Evolutionary conservation across 2,329 filamentous ascomycete species (phyloP), one percentile per base, ranked within the genome.

Genomic region (Aspergillus brasiliensis): DNA sequence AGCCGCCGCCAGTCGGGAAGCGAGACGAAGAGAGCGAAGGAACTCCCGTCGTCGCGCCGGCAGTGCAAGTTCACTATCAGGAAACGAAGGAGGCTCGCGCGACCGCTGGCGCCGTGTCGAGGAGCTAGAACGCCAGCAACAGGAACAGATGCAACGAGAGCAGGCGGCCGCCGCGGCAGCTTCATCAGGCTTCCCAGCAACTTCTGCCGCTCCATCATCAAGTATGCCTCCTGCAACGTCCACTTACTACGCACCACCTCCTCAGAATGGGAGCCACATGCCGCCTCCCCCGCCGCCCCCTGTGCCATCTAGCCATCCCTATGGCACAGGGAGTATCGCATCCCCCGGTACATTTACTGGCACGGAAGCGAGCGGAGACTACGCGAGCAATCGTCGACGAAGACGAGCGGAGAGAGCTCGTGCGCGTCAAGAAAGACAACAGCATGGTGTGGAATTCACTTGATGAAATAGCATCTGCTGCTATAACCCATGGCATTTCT

Each of bases 1-100:
- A 77, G 85, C 85, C 13, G 84, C 83, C 8, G 84, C 84, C 6
- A 84, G 84, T 62, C 82, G 85, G 27, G 83, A 85, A 65, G 82
- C 82, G 8, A 77, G 83, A 62, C 78, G 81, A 51, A 75, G 78
- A 61, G 83, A 75, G 61, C 75, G 78, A 53, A 72, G 75, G 34
- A 70, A 67, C 37, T 78, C 77, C 10, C 76, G 76, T n/a, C 71
- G 73, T 52, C 75, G 76, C 42, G 71, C 71, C 53, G 78, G 75
- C 34, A 79, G 76, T 40, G 72, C 71, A 13, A 77, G 77, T 53
- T 79, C 78, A 15, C 66, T 79, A 15, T 79, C 77, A 8, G 76
- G 76, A 11, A 73, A 73, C 37, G 76, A 79, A 60, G 71, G 71
- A 13, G 71, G 71, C 37, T 46, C 38, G 13, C 69, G 75, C 13